phyloP scores from a whole-genome alignment of 441 rosid species.

The Pelargonium fulgidum region DNA sequence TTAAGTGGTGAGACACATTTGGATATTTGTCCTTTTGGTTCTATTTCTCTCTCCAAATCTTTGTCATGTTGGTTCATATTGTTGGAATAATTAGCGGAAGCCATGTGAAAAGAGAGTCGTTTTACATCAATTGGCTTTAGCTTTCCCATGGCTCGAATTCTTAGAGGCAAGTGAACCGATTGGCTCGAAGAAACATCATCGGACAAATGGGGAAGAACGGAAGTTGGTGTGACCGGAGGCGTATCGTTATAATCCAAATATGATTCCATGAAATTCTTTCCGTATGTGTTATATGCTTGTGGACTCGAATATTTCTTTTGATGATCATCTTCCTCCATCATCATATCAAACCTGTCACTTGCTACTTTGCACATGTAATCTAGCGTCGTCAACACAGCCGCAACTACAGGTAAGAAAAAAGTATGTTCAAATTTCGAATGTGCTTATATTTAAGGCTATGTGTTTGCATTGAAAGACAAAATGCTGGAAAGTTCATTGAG shows the following conservation, averaged over 20 bases:
- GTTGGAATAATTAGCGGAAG: not conserved
- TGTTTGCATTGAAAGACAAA: too few relatives aligned
- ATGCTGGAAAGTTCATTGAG: not conserved
- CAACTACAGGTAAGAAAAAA: not conserved
- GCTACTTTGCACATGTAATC: slow-evolving; percentile 13
- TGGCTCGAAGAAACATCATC: not conserved
- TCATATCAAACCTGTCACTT: slow-evolving; percentile 12
- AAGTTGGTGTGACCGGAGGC: slow-evolving; percentile 10
- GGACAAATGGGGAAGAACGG: not conserved
- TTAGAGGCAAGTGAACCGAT: slow-evolving; percentile 11
- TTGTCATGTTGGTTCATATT: too few relatives aligned
- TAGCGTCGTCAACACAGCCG: slow-evolving; percentile 12
- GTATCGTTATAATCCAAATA: slow-evolving; percentile 9
- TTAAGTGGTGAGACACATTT: too few relatives aligned
- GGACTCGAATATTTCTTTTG: not conserved
- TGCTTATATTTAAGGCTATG: too few relatives aligned
- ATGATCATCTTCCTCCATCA: slow-evolving; percentile 21
- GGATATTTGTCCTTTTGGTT: too few relatives aligned
- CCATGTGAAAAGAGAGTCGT: not conserved
- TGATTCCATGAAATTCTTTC: slow-evolving; percentile 14
- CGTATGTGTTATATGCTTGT: not conserved
- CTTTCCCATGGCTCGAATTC: slow-evolving; percentile 9
- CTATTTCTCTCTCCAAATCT: too few relatives aligned
- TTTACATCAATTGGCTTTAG: slow-evolving; percentile 9
- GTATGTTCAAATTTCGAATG: not conserved